phyloP scores from a whole-genome alignment of 192 early-diverging fungal genomes.

The Rhizoclosmatium globosum region DNA sequence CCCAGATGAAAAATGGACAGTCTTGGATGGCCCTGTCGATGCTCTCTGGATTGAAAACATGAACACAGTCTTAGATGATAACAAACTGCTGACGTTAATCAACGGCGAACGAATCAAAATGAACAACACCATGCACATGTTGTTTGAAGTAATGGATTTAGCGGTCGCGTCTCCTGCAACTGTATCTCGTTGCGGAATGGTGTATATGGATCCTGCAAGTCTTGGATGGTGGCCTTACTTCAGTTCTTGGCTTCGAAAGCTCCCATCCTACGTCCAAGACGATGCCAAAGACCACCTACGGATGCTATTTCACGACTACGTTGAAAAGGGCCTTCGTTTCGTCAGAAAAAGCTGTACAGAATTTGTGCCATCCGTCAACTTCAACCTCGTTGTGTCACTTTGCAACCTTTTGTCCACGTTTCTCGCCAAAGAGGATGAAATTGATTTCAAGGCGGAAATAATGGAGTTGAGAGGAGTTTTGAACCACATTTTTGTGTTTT shows the following conservation, averaged over 20 bases:
- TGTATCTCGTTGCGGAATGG: slow-evolving; percentile 69
- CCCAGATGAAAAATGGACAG: slow-evolving; percentile 70
- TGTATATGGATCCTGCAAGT: slow-evolving; percentile 64
- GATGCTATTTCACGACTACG: slow-evolving; percentile 46
- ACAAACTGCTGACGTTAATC: slow-evolving; percentile 69
- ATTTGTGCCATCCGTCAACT: slow-evolving; percentile 60
- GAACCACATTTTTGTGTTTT: slow-evolving; percentile 62
- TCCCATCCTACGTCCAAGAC: slow-evolving; percentile 43
- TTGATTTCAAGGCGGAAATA: slow-evolving; percentile 49
- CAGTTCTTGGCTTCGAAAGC: slow-evolving; percentile 53
- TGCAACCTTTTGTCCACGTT: slow-evolving; percentile 62
- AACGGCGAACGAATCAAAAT: slow-evolving; percentile 73
- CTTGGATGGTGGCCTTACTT: slow-evolving; percentile 63
- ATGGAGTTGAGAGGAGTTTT: slow-evolving; percentile 55
- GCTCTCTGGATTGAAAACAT: slow-evolving; percentile 73
- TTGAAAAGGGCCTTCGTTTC: slow-evolving; percentile 62
- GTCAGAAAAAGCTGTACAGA: slow-evolving; percentile 60
- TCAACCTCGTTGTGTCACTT: slow-evolving; percentile 59
- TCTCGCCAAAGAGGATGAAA: slow-evolving; percentile 47
- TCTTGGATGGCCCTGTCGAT: slow-evolving; percentile 69
- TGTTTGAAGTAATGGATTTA: slow-evolving; percentile 72
- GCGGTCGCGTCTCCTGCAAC: slow-evolving; percentile 71
- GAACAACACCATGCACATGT: slow-evolving; percentile 66
- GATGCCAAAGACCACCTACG: slow-evolving; percentile 54
- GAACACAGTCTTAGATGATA: slow-evolving; percentile 73